These are phyloP conservation scores for Zangia roseola DNA, from an alignment of 768 basidiomycete genomes.

Conservation along the genomic window DNA sequence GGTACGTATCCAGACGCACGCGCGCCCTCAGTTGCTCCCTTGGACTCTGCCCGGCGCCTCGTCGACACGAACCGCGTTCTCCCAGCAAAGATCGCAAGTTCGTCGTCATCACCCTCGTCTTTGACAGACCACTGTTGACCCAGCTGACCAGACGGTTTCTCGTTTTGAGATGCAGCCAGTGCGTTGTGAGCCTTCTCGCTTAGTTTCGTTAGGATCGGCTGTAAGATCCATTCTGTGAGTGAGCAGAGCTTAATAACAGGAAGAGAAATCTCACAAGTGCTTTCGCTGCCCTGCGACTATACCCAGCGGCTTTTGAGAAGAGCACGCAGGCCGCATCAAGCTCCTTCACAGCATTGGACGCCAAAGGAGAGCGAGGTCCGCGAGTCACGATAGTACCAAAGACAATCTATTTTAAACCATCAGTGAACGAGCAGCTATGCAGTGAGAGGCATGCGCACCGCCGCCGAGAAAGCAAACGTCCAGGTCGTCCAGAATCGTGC, in stretches of 20 bases:
- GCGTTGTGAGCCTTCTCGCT: constrained; percentile 67
- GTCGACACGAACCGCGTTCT: constrained; percentile 60
- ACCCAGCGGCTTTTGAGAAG: constrained; percentile 59
- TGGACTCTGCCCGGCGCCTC: constrained; percentile 33
- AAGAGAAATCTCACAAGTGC: constrained; percentile 52
- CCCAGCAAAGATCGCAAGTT: constrained; percentile 68
- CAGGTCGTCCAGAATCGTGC: constrained; percentile 62
- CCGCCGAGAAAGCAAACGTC: constrained; percentile 59
- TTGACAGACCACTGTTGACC: constrained; percentile 53
- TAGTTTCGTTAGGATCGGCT: constrained; percentile 58
- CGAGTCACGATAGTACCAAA: constrained; percentile 79
- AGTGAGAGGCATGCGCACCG: constrained; percentile 32
- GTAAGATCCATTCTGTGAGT: constrained; percentile 2
- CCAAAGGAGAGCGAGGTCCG: constrained; percentile 66
- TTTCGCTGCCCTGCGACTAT: constrained; percentile 62
- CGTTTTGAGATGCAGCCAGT: constrained; percentile 41
- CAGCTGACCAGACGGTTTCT: constrained; percentile 27
- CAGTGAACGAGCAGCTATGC: neutral
- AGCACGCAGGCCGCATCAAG: constrained; percentile 65
- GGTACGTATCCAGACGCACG: constrained; percentile 5
- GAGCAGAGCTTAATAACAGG: neutral
- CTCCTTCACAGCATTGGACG: constrained; percentile 64
- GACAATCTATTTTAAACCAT: constrained; percentile 49
- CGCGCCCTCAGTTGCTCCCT: constrained; percentile 6
- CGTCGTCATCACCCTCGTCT: constrained; percentile 55